Conservation (phyloP, 306 rosid genomes). For the Lathyrus oleraceus region DNA sequence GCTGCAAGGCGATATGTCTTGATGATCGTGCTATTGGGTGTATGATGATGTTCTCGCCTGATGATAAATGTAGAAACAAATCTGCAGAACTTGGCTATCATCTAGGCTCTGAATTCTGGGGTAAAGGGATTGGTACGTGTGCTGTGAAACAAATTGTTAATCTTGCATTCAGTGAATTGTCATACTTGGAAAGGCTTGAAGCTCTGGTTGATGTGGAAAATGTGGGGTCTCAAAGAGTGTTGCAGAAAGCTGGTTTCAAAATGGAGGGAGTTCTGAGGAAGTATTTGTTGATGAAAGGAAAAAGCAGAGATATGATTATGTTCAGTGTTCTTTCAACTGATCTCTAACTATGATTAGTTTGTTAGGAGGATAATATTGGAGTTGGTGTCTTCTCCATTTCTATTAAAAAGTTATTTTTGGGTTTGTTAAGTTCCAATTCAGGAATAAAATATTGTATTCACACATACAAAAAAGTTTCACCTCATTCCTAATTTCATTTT, state of each 20-base stretch:
- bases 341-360: neutral
- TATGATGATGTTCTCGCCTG: constrained; percentile 37
- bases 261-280: constrained; percentile 69
- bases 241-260: constrained; percentile 70
- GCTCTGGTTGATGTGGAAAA: constrained; percentile 73
- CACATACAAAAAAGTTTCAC: too few relatives aligned
- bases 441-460: too few relatives aligned
- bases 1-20: constrained; percentile 65
- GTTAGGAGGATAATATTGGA: too few relatives aligned
- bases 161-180: constrained; percentile 51
- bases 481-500: too few relatives aligned
- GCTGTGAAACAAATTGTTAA: constrained; percentile 58
- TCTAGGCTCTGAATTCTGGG: constrained; percentile 61
- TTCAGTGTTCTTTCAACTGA: constrained; percentile 55
- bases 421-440: too few relatives aligned
- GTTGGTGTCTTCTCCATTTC: too few relatives aligned
- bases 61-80: constrained; percentile 38
- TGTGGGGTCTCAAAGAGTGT: constrained; percentile 62
- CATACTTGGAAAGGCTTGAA: constrained; percentile 68
- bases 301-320: constrained; percentile 49
- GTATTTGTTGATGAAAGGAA: constrained; percentile 43
- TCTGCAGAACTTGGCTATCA: constrained; percentile 59
- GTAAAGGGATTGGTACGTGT: constrained; percentile 61
- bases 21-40: constrained; percentile 55
- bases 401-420: too few relatives aligned